phyloP scores from a whole-genome alignment of 2,329 filamentous ascomycete genomes.

The Beauveria caledonica region DNA sequence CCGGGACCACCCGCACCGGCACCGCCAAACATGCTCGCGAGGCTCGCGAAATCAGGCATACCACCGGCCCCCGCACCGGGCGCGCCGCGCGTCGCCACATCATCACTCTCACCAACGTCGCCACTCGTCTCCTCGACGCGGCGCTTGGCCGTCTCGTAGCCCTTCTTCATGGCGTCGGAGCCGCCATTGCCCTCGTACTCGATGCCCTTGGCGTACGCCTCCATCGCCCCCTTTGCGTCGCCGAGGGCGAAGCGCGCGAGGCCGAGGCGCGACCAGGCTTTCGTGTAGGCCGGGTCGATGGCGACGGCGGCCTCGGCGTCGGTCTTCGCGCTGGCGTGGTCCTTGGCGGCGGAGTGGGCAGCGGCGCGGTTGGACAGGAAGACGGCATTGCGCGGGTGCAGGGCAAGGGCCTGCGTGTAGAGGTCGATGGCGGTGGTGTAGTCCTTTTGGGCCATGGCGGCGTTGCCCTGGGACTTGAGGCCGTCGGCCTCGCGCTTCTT shows the following conservation, averaged over 20 bases:
- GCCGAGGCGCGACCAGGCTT: slow-evolving; percentile 91
- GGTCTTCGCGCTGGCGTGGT: slow-evolving; percentile 74
- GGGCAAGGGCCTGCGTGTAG: slow-evolving; percentile 78
- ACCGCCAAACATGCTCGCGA: slow-evolving; percentile 67
- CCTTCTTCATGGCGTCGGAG: slow-evolving; percentile 95
- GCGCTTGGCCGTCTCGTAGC: slow-evolving; percentile 85
- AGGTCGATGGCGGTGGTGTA: slow-evolving; percentile 73
- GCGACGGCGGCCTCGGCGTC: slow-evolving; percentile 88
- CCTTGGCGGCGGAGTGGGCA: slow-evolving; percentile 74
- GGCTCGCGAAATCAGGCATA: slow-evolving; percentile 61
- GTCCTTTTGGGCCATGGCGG: slow-evolving; percentile 91
- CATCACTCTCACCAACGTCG: slow-evolving; percentile 25
- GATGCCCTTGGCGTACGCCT: slow-evolving; percentile 89
- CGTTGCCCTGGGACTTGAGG: slow-evolving; percentile 85
- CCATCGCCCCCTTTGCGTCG: slow-evolving; percentile 85
- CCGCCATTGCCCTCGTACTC: slow-evolving; percentile 90
- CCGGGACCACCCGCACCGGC: slow-evolving; percentile 50
- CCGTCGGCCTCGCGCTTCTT: slow-evolving; percentile 76
- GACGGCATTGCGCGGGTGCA: slow-evolving; percentile 82
- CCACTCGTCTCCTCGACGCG: slow-evolving; percentile 69
- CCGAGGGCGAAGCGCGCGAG: slow-evolving; percentile 87
- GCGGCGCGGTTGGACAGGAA: slow-evolving; percentile 97
- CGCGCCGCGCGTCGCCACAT: slow-evolving; percentile 41
- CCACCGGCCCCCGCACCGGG: slow-evolving; percentile 45
- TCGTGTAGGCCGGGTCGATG: slow-evolving; percentile 88